These are phyloP conservation scores for Trifolium fragiferum DNA, from an alignment of 306 rosid species.

Conservation along the genomic window DNA sequence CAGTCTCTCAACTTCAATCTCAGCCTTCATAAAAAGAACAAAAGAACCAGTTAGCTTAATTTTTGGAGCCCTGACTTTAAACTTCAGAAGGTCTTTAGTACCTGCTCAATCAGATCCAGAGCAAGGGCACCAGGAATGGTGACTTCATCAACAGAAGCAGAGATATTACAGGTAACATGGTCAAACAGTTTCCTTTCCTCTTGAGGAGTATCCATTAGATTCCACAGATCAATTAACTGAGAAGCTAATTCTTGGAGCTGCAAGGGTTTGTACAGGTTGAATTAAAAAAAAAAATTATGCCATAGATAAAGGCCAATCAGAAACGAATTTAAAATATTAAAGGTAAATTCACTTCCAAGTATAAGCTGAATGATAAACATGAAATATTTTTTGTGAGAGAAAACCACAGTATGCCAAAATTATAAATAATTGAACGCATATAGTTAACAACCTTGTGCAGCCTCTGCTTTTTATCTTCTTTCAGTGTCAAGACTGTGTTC, in stretches of 20 bases:
- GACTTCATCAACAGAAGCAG: conserved; percentile 97
- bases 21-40: conserved; percentile 65
- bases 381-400: conserved; percentile 13
- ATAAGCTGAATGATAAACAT: neutral
- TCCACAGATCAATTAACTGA: conserved; percentile 93
- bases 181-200: conserved; percentile 91
- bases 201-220: conserved; percentile 93
- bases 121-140: conserved; percentile 97
- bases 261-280: conserved; percentile 25
- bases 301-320: conserved; percentile 23
- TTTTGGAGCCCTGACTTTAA: conserved; percentile 20
- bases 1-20: conserved; percentile 97
- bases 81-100: conserved; percentile 44
- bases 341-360: conserved; percentile 25
- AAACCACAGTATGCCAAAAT: conserved; percentile 16
- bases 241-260: conserved; percentile 98
- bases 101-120: conserved; percentile 90
- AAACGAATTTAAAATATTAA: neutral
- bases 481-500: conserved; percentile 70
- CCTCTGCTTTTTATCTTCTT: conserved; percentile 86
- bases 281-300: conserved; percentile 3
- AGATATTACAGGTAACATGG: conserved; percentile 94
- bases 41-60: conserved; percentile 26
- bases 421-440: conserved; percentile 11
- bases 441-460: conserved; percentile 60